Evolutionary conservation across 2,329 filamentous ascomycete species (phyloP).

Genomic region (Phialophora chinensis): DNA sequence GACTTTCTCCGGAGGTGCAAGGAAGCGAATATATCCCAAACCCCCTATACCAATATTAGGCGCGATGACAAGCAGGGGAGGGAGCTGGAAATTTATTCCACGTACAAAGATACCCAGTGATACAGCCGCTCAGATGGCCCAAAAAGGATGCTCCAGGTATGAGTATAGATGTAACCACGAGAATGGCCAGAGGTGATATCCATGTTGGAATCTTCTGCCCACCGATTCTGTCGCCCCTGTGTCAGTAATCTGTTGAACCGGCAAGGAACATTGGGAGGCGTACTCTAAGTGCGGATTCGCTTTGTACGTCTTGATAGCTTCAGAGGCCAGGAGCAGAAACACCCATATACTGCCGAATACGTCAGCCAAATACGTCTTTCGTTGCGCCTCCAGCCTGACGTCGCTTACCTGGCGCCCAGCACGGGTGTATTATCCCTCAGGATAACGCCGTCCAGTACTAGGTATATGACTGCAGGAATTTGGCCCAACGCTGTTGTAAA

Average conservation of each 20-base stretch:
- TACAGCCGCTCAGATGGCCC: slow-evolving; percentile 84
- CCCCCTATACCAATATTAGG: slow-evolving; percentile 62
- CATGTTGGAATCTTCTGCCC: slow-evolving; percentile 83
- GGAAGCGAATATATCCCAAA: slow-evolving; percentile 83
- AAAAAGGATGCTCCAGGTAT: slow-evolving; percentile 82
- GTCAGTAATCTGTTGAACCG: background rate
- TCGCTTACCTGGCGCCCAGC: slow-evolving; percentile 76
- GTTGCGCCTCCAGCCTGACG: slow-evolving; percentile 34
- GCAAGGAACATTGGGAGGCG: slow-evolving; percentile 13
- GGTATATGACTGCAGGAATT: slow-evolving; percentile 81
- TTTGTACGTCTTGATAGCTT: slow-evolving; percentile 84
- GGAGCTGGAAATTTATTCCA: slow-evolving; percentile 30
- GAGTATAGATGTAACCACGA: slow-evolving; percentile 75
- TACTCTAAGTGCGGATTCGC: slow-evolving; percentile 77
- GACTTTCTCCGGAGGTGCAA: slow-evolving; percentile 86
- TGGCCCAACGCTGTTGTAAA: slow-evolving; percentile 70
- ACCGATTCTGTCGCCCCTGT: slow-evolving; percentile 54
- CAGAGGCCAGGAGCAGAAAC: slow-evolving; percentile 82
- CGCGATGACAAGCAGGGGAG: background rate
- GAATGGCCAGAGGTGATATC: slow-evolving; percentile 81
- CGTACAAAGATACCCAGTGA: slow-evolving; percentile 84
- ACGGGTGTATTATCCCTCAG: slow-evolving; percentile 74
- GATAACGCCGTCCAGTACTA: slow-evolving; percentile 75
- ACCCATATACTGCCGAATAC: slow-evolving; percentile 75
- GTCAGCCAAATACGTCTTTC: background rate